Conservation (phyloP, 2,329 filamentous ascomycete genomes). For the Lasiodiplodia citricola region DNA sequence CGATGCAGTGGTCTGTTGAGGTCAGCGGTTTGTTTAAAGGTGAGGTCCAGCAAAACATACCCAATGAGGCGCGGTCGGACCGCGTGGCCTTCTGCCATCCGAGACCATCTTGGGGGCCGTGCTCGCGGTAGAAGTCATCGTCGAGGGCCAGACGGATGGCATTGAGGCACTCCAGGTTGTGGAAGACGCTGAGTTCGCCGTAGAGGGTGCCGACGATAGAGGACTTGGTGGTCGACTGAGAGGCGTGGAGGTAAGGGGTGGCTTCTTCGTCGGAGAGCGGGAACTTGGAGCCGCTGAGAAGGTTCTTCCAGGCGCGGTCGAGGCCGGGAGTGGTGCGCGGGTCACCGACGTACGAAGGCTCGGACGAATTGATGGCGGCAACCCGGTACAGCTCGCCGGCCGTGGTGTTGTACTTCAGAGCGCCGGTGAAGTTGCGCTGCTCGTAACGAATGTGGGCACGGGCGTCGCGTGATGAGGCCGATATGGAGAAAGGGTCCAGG, state of each 20-base stretch:
- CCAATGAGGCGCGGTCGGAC: background rate
- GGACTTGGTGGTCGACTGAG: background rate
- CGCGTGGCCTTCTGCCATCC: conserved; percentile 18
- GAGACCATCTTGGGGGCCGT: conserved; percentile 23
- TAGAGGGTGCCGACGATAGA: background rate
- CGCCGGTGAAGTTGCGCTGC: conserved; percentile 18
- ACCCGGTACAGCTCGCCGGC: background rate
- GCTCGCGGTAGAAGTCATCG: conserved; percentile 17
- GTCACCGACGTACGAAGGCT: conserved; percentile 9
- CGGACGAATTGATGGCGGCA: background rate
- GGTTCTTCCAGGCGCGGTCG: conserved; percentile 22
- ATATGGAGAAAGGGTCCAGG: conserved; percentile 6
- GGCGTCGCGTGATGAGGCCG: conserved; percentile 8
- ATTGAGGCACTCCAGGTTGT: conserved; percentile 25
- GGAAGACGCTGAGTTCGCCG: conserved; percentile 24
- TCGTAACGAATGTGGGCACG: conserved; percentile 21
- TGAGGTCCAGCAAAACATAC: background rate
- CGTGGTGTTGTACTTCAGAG: conserved; percentile 4
- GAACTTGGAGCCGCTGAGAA: conserved; percentile 8
- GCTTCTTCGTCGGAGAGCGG: conserved; percentile 18
- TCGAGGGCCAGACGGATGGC: conserved; percentile 16
- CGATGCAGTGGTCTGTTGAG: conserved; percentile 24
- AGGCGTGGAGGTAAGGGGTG: background rate
- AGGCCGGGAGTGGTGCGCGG: conserved; percentile 17
- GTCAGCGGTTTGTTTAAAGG: background rate